A percentile compares a stretch with the other conserved stretches of the same genome.
Conservation (phyloP, 495 filamentous ascomycete species). For the Penicillium roqueforti region DNA sequence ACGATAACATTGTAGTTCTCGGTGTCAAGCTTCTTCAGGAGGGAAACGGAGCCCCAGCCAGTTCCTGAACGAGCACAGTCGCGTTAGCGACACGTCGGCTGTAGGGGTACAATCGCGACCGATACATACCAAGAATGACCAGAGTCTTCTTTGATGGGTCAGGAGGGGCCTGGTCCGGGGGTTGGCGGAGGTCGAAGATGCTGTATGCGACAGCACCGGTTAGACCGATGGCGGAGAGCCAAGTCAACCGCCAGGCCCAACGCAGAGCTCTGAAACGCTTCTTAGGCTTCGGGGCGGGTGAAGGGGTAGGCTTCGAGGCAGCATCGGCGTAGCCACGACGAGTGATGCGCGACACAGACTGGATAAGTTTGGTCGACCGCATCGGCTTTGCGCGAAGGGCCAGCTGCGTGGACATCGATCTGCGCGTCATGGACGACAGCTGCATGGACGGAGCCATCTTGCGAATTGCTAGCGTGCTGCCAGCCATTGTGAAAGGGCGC, state of each 20-base stretch:
- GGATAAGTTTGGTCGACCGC: conserved; percentile 20
- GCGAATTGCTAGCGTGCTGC: conserved; percentile 39
- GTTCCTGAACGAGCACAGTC: conserved; percentile 56
- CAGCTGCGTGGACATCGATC: conserved; percentile 33
- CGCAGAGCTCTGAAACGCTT: conserved; percentile 50
- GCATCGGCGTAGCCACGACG: conserved; percentile 44
- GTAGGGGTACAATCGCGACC: conserved; percentile 1
- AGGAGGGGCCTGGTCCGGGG: conserved; percentile 71
- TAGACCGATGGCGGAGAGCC: conserved; percentile 63
- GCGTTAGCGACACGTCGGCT: conserved; percentile 13
- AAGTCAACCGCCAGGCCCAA: conserved; percentile 75
- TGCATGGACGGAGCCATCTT: conserved; percentile 37
- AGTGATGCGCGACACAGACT: conserved; percentile 30
- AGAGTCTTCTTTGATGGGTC: conserved; percentile 95
- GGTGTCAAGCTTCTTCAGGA: conserved; percentile 97
- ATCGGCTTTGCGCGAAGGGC: conserved; percentile 26
- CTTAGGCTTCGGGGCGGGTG: conserved; percentile 40
- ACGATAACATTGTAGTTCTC: conserved; percentile 98
- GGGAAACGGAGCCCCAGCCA: conserved; percentile 93
- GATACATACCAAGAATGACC: conserved; percentile 79
- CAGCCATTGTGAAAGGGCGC: conserved; percentile 36
- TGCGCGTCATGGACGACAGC: conserved; percentile 41
- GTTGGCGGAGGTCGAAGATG: conserved; percentile 77
- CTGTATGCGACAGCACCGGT: conserved; percentile 69
- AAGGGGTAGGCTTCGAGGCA: no score